Conservation (phyloP, 345 rosid genomes). For the Salix suchowensis region DNA sequence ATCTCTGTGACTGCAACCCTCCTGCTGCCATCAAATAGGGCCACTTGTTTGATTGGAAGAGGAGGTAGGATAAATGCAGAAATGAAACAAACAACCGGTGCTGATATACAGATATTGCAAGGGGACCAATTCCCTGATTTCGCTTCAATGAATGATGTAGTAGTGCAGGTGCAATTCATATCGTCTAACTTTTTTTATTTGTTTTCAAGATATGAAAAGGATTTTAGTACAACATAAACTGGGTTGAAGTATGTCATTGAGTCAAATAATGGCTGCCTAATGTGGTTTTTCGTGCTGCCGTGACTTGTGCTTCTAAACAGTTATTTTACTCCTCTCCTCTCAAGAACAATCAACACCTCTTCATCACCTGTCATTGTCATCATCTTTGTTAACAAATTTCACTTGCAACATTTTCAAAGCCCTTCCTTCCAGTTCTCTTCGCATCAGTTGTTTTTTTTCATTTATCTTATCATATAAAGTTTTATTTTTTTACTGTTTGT, state of each 20-base stretch:
- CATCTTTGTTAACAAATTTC: neutral
- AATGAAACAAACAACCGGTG: slow-evolving; percentile 29
- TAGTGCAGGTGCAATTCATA: slow-evolving; percentile 44
- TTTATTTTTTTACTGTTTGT: no score
- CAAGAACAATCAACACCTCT: neutral
- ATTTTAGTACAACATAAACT: neutral
- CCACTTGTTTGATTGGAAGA: slow-evolving; percentile 25
- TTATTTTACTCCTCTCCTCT: no score
- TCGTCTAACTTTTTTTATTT: neutral
- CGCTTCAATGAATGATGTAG: slow-evolving; percentile 37
- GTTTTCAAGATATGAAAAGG: neutral
- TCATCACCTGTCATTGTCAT: neutral
- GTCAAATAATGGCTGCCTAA: no score
- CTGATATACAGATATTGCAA: slow-evolving; percentile 36
- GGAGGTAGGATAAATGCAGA: slow-evolving; percentile 27
- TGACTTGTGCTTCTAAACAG: no score
- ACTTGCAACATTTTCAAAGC: neutral
- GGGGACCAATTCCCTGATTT: slow-evolving; percentile 25
- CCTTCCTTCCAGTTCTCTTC: neutral
- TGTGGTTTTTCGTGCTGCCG: no score
- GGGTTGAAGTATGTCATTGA: no score
- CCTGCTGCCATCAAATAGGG: slow-evolving; percentile 35
- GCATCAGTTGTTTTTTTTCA: neutral
- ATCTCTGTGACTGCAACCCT: slow-evolving; percentile 48
- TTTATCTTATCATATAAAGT: neutral